Conservation (phyloP, 1,284 basidiomycete genomes). For the Lentinula novae-zelandiae region DNA sequence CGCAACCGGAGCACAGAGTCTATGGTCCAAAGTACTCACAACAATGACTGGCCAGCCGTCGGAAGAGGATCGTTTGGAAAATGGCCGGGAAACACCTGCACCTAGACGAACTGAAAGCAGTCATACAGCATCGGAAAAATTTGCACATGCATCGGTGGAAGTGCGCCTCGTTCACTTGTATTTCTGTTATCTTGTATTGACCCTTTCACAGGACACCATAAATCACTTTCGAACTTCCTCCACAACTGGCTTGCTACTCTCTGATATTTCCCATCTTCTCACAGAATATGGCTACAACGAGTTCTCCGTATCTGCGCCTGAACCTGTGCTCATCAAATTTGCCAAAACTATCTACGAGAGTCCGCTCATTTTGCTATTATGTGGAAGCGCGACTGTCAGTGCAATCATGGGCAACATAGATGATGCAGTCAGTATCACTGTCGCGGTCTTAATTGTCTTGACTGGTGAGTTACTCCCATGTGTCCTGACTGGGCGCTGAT, state of each 20-base stretch:
- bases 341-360: constrained; percentile 91
- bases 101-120: constrained; percentile 19
- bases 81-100: constrained; percentile 17
- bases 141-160: constrained; percentile 54
- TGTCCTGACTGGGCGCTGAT: background rate
- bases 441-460: constrained; percentile 92
- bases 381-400: constrained; percentile 85
- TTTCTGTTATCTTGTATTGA: constrained; percentile 4
- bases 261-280: constrained; percentile 66
- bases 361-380: constrained; percentile 86
- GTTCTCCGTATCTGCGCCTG: constrained; percentile 83
- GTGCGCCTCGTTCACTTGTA: constrained; percentile 34
- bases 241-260: constrained; percentile 57
- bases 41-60: constrained; percentile 36
- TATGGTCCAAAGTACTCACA: constrained; percentile 43
- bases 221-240: constrained; percentile 63
- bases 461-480: constrained; percentile 57
- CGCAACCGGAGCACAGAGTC: constrained; percentile 29
- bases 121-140: constrained; percentile 53
- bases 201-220: constrained; percentile 54
- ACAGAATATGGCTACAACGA: constrained; percentile 87
- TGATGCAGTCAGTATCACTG: constrained; percentile 90
- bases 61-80: constrained; percentile 23
- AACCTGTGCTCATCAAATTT: constrained; percentile 84
- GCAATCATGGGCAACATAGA: constrained; percentile 91